Percentiles rank a stretch among this genome's conserved stretches.
Conservation (phyloP, 2,329 filamentous ascomycete species). For the Colletotrichum noveboracense region DNA sequence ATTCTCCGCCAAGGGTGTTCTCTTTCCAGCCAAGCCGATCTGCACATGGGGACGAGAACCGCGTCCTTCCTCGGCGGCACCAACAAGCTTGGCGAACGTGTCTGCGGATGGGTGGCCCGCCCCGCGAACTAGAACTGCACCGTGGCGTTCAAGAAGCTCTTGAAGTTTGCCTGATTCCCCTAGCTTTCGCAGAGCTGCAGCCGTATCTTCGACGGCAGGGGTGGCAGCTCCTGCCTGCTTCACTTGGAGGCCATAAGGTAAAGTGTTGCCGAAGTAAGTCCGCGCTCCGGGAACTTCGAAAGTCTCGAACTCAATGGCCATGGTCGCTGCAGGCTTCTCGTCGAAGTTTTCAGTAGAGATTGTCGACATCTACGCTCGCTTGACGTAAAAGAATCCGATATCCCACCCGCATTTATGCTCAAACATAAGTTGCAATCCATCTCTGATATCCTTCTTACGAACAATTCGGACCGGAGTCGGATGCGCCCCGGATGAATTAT, state of each 20-base stretch:
- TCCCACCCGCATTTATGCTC: neutral
- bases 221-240: neutral
- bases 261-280: conserved; percentile 8
- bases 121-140: conserved; percentile 18
- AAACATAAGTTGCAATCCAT: neutral
- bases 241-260: conserved; percentile 14
- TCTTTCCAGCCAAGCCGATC: conserved; percentile 23
- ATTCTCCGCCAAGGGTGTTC: conserved; percentile 19
- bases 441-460: neutral
- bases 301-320: conserved; percentile 6
- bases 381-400: neutral
- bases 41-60: conserved; percentile 33
- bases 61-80: conserved; percentile 13
- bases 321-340: neutral
- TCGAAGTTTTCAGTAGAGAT: neutral
- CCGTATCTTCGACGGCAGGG: conserved; percentile 1
- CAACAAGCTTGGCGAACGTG: conserved; percentile 24
- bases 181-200: neutral
- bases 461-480: neutral
- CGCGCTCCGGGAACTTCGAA: conserved; percentile 20
- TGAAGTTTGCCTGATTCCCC: conserved; percentile 18
- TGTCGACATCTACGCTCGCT: neutral
- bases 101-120: conserved; percentile 14
- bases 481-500: neutral
- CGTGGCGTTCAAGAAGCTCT: conserved; percentile 12